A percentile compares a stretch with the other conserved stretches of the same genome.
Conservation (phyloP, 345 rosid genomes). For the Ailanthus altissimus region DNA sequence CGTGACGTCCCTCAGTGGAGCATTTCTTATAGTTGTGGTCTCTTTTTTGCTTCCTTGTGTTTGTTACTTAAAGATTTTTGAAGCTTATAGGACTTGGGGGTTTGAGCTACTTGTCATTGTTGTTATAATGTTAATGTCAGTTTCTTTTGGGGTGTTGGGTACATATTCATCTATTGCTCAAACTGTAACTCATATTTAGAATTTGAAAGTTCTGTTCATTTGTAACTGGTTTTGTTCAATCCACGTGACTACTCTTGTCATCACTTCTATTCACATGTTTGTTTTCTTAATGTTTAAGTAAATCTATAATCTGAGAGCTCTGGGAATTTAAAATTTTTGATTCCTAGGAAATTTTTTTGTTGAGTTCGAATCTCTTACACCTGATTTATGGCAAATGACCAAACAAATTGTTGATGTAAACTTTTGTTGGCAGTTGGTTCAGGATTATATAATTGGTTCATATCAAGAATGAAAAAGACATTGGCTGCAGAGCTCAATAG, state of each 20-base stretch:
- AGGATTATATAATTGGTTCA: too few species aligned
- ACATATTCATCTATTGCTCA: constrained; percentile 28
- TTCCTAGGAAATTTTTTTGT: not conserved
- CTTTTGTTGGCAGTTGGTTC: too few species aligned
- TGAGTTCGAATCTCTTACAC: too few species aligned
- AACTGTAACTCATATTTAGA: constrained; percentile 3
- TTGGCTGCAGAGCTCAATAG: too few species aligned
- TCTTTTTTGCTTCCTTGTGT: constrained; percentile 42
- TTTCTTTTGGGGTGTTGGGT: constrained; percentile 21
- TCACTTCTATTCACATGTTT: not conserved
- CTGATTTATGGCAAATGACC: too few species aligned
- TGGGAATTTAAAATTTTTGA: not conserved
- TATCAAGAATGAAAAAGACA: too few species aligned
- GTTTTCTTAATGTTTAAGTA: not conserved
- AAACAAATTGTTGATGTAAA: too few species aligned
- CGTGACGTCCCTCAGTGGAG: constrained; percentile 40
- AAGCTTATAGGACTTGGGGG: constrained; percentile 23
- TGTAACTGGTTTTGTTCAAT: too few species aligned
- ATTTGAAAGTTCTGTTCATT: not conserved
- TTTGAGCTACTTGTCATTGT: constrained; percentile 21
- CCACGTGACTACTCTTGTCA: too few species aligned
- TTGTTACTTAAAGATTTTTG: constrained; percentile 43
- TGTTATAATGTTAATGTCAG: constrained; percentile 9
- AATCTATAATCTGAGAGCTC: not conserved
- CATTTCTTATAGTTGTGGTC: constrained; percentile 33